Conservation (phyloP, 2,329 filamentous ascomycete genomes). For the Aspergillus flavus region DNA sequence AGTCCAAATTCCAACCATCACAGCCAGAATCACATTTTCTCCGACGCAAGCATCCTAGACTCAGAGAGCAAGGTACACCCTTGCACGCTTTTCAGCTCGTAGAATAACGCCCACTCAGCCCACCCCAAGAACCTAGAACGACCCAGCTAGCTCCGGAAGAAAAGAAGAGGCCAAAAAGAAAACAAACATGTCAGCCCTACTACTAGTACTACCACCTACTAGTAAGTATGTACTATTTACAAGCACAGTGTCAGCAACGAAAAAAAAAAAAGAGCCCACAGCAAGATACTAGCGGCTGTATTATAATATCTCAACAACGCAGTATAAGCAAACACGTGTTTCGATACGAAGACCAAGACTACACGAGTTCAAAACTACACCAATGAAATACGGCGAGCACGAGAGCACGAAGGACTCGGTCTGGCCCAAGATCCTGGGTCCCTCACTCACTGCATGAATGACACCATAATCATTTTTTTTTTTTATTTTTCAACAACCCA, state of each 20-base stretch:
- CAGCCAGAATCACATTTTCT: neutral
- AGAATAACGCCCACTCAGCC: neutral
- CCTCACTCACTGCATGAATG: neutral
- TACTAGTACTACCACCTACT: neutral
- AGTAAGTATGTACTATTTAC: neutral
- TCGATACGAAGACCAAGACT: neutral
- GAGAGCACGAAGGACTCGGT: neutral
- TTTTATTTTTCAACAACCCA: neutral
- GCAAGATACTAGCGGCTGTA: neutral
- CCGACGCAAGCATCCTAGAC: neutral
- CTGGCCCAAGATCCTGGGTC: neutral
- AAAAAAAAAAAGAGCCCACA: neutral
- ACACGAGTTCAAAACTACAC: neutral
- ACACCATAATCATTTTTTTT: neutral
- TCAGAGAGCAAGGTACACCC: too few species aligned
- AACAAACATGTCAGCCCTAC: neutral
- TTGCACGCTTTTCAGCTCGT: neutral
- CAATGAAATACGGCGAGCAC: neutral
- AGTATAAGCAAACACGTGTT: constrained; percentile 4
- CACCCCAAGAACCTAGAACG: neutral
- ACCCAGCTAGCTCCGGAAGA: neutral
- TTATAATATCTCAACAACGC: neutral
- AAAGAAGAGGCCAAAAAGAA: neutral
- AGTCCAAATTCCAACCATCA: neutral
- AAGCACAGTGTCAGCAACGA: neutral